phyloP scores from a whole-genome alignment of 2,329 filamentous ascomycete genomes.

The Aspergillus sclerotialis region DNA sequence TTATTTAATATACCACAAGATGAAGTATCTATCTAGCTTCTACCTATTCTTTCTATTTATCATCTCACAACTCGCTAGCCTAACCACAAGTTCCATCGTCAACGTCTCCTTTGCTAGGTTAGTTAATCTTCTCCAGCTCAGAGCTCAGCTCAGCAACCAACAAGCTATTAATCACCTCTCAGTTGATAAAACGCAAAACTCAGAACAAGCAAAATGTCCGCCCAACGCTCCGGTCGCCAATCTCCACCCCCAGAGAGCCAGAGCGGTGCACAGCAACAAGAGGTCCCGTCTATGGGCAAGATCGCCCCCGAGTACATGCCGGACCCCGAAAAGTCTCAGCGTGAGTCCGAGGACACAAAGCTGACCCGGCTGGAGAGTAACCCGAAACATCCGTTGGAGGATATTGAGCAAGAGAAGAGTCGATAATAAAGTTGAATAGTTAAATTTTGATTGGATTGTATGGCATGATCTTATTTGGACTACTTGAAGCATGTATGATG shows the following conservation, averaged over 20 bases:
- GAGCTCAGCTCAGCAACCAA: no score
- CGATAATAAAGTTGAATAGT: constrained; percentile 5
- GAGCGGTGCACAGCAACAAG: constrained; percentile 56
- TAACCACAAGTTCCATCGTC: no score
- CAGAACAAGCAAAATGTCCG: constrained; percentile 49
- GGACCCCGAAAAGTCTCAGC: constrained; percentile 27
- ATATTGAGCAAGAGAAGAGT: constrained; percentile 30
- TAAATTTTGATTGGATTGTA: not conserved
- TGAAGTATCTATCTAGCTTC: no score
- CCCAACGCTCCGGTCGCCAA: constrained; percentile 60
- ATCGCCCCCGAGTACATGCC: constrained; percentile 45
- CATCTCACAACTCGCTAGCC: not conserved
- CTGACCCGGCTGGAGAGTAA: constrained; percentile 30
- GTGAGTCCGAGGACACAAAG: constrained; percentile 22
- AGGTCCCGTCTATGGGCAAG: constrained; percentile 51
- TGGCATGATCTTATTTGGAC: no score
- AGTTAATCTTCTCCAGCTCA: no score
- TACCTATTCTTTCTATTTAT: not conserved
- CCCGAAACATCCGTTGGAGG: constrained; percentile 34
- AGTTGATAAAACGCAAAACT: no score
- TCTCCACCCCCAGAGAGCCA: constrained; percentile 69
- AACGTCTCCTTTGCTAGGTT: no score
- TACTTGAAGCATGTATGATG: no score
- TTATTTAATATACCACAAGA: no score
- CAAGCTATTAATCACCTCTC: no score